Evolutionary conservation across 2,329 filamentous ascomycete species (phyloP), one percentile per base, ranked within the genome.

Genomic region (Calonectria naviculata): DNA sequence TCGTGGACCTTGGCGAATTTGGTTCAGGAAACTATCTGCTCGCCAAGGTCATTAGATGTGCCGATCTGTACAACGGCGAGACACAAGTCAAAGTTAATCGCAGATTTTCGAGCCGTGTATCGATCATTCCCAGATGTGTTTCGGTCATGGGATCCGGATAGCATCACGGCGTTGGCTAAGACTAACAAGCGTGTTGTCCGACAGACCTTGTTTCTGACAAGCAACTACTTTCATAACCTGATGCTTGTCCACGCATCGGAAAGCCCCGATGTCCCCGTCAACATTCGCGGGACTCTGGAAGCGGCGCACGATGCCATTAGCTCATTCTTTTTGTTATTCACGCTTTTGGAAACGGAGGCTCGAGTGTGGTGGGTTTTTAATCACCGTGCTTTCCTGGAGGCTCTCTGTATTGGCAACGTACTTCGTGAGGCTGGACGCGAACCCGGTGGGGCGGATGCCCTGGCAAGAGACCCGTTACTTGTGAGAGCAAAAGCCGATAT

Each of bases 321-420:
- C 52, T 87, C 93, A 1, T 96, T 95, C 80, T 95, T 95, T 80
- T 87, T 95, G 68, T 87, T 95, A 8, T 94, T 92, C 82, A 86
- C 85, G 42, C 83, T 94, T 15, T 91, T 95, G 72, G 90, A 92
- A 75, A 85, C 86, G 19, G 94, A 96, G 83, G 93, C 93, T 1
- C 88, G 91, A 17, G 93, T 95, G 1, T 95, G 93, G 93, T 96
- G 93, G 93, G 93, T 94, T 0, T 94, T 95, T 75, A 94, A 95
- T 80, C 94, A 95, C 79, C 86, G 94, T 1, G 93, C 93, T 0
- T 95, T 95, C 78, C 87, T 95, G 64, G 93, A 95, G 84, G 92
- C 92, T 36, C 81, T 92, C 78, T 94, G 90, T 82, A 93, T 93
- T 58, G 89, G 90, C 26, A 88, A 88, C 72, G 87, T 92, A 28